Conservation (phyloP, 2,329 filamentous ascomycete genomes). For the Parastagonospora nodorum region DNA sequence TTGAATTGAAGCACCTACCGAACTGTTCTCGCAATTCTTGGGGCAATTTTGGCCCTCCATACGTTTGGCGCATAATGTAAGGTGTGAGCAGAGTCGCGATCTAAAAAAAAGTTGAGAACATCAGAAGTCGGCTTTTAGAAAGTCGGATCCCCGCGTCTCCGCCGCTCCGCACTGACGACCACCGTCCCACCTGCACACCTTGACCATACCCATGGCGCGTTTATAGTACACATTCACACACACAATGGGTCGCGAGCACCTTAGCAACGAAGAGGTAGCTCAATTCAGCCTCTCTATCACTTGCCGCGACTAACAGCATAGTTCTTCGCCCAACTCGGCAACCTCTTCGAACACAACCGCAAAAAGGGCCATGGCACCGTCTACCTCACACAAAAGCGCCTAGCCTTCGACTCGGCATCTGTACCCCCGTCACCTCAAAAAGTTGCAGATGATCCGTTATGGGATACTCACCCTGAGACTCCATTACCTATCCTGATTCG, state of each 20-base stretch:
- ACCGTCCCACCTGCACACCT: conserved; percentile 26
- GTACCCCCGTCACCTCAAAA: conserved; percentile 41
- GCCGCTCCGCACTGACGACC: conserved; percentile 22
- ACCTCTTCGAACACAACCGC: conserved; percentile 71
- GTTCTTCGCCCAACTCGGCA: conserved; percentile 74
- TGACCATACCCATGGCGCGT: conserved; percentile 24
- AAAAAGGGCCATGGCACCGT: conserved; percentile 74
- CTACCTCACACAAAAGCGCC: conserved; percentile 76
- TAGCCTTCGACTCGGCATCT: conserved; percentile 51
- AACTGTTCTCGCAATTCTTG: conserved; percentile 53
- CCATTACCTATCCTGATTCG: conserved; percentile 78
- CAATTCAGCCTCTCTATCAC: conserved; percentile 32
- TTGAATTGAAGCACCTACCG: conserved; percentile 20
- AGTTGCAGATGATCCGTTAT: conserved; percentile 58
- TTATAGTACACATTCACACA: conserved; percentile 21
- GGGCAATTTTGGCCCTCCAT: conserved; percentile 53
- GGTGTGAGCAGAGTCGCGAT: conserved; percentile 9
- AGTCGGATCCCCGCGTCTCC: conserved; percentile 25
- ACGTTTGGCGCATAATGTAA: conserved; percentile 45
- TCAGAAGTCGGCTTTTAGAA: conserved; percentile 29
- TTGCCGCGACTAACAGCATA: conserved; percentile 40
- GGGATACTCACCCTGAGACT: conserved; percentile 63
- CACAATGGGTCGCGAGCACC: conserved; percentile 56
- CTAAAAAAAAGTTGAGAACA: conserved; percentile 39
- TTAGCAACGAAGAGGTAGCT: conserved; percentile 66